phyloP scores from a whole-genome alignment of 1,284 basidiomycete species.

The Vanrija sp. region DNA sequence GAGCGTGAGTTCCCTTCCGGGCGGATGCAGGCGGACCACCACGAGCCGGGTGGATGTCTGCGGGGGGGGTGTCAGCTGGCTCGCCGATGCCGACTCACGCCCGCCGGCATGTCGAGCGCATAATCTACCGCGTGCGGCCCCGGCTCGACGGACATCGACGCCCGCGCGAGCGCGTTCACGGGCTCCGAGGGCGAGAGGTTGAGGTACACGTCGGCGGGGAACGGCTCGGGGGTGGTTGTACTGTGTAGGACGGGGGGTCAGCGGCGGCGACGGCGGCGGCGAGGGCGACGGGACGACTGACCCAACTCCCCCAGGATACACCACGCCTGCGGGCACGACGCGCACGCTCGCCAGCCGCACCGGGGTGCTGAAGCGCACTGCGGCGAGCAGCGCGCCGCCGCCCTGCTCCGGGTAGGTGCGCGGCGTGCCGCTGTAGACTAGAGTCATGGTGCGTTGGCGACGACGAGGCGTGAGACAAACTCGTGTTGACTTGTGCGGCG shows the following conservation, averaged over 20 bases:
- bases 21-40: constrained; percentile 2
- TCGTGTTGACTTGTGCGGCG: too few relatives aligned
- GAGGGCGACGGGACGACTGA: constrained; percentile 1
- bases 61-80: background rate
- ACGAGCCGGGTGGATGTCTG: constrained; percentile 13
- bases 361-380: constrained; percentile 7
- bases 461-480: too few relatives aligned
- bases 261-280: background rate
- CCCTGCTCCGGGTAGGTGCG: constrained; percentile 2
- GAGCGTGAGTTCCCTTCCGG: constrained; percentile 6
- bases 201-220: constrained; percentile 10
- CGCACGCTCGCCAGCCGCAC: constrained; percentile 7
- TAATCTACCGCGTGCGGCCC: constrained; percentile 8
- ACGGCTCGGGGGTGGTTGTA: constrained; percentile 1
- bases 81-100: constrained; percentile 3
- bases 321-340: constrained; percentile 6
- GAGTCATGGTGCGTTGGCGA: background rate
- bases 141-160: background rate
- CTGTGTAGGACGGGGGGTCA: background rate
- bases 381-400: background rate
- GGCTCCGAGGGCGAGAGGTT: constrained; percentile 7
- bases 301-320: constrained; percentile 3
- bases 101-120: constrained; percentile 8
- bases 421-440: constrained; percentile 16
- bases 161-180: constrained; percentile 10